Percentiles rank a stretch among this genome's conserved stretches.
phyloP scores from a whole-genome alignment of 495 filamentous ascomycete species.

The Copromyces sp. region DNA sequence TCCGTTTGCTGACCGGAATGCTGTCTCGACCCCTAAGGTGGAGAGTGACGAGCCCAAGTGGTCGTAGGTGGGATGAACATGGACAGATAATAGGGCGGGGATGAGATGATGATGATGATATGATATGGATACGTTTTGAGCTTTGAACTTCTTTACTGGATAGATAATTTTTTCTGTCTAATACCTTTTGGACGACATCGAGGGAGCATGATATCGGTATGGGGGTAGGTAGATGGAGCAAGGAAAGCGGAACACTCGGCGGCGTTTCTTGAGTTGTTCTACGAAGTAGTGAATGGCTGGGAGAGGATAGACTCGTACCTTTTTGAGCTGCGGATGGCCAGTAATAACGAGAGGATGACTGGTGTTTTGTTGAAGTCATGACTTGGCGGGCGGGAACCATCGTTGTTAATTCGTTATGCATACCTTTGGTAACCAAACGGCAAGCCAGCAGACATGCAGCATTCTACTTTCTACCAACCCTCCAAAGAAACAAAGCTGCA shows the following conservation, averaged over 20 bases:
- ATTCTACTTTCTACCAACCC: too few species aligned
- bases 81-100: neutral
- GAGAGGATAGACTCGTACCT: neutral
- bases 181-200: neutral
- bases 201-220: neutral
- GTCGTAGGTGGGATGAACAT: neutral
- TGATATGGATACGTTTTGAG: neutral
- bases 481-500: neutral
- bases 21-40: slow-evolving; percentile 16
- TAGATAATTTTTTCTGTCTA: neutral
- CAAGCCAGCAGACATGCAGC: neutral
- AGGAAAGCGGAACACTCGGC: neutral
- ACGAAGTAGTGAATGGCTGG: neutral
- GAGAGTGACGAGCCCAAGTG: slow-evolving; percentile 6
- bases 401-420: neutral
- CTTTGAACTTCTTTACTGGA: neutral
- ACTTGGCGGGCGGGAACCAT: neutral
- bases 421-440: neutral
- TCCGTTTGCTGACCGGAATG: slow-evolving; percentile 71
- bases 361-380: neutral
- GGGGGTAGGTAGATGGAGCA: neutral
- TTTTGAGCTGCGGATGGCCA: neutral
- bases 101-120: neutral
- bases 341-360: neutral
- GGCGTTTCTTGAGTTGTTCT: neutral